Evolutionary conservation across 2,329 filamentous ascomycete species (phyloP).

Genomic region (Fusarium sp.): DNA sequence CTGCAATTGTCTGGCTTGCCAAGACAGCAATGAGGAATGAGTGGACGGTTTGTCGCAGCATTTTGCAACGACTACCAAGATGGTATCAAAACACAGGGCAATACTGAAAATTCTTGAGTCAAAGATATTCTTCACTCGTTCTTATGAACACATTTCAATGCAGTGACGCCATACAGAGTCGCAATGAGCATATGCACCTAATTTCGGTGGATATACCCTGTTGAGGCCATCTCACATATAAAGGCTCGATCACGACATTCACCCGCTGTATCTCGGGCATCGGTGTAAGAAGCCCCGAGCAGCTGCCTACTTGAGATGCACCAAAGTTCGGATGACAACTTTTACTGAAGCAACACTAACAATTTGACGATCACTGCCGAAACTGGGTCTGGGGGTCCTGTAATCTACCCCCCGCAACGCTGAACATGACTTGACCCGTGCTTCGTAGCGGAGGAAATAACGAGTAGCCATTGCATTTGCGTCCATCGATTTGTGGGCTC

Average conservation of each 20-base stretch:
- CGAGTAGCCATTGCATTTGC: background rate
- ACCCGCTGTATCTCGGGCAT: slow-evolving; percentile 25
- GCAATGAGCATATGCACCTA: slow-evolving; percentile 36
- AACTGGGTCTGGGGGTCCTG: background rate
- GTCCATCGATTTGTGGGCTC: background rate
- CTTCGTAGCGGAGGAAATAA: background rate
- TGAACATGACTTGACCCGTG: background rate
- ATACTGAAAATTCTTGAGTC: background rate
- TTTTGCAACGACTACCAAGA: slow-evolving; percentile 32
- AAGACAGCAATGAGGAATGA: slow-evolving; percentile 34
- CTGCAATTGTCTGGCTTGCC: slow-evolving; percentile 23
- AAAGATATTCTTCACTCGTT: no score
- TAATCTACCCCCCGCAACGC: slow-evolving; percentile 1
- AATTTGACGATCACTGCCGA: background rate
- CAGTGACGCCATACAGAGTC: slow-evolving; percentile 32
- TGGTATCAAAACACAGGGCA: background rate
- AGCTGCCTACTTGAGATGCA: background rate
- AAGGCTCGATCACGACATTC: slow-evolving; percentile 2
- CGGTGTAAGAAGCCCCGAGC: slow-evolving; percentile 20
- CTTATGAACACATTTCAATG: background rate
- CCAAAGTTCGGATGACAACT: background rate
- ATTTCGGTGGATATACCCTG: slow-evolving; percentile 35
- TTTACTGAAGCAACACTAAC: background rate
- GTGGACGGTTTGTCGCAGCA: slow-evolving; percentile 41
- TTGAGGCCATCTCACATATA: slow-evolving; percentile 16